Evolutionary conservation across 2,329 filamentous ascomycete species (phyloP), one percentile per base, ranked within the genome.

Genomic region (Cercospora sp.): DNA sequence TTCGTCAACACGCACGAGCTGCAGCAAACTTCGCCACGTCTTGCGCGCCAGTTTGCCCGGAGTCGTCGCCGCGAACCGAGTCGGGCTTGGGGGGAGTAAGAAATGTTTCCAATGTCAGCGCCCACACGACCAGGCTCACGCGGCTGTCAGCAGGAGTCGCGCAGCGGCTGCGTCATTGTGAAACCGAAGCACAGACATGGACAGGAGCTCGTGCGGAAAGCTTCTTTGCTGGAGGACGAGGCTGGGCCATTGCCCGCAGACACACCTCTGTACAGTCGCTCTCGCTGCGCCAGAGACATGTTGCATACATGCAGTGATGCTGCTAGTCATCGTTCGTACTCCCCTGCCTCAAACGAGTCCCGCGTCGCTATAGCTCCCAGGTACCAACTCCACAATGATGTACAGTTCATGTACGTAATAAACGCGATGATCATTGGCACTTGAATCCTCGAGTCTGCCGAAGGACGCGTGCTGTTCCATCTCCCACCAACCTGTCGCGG

Each of bases 21-120:
- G 67, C 16, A 74, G 62, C 64, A 75, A 69, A 51, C 65, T 66
- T 64, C 72, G 69, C 75, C 75, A 77, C 42, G 71, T 74, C 51
- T 64, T 64, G 59, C 72, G 74, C 68, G 75, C 75, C 75, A 76
- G 64, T 36, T 68, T 71, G 71, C 28, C 33, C 51, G 31, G 36
- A 23, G 28, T n/a, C 16, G 60, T 28, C 36, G 51, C 62, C 18
- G 30, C 62, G 33, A 18, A 20, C 6, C 45, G 45, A 51, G 45
- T 51, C 45, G 45, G 45, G 45, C 45, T 3, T 3, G 18, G 45
- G 0, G 0, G 3, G 12, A 51, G 45, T 5, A 13, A 23, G 45
- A 51, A 51, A 51, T 51, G 45, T 51, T 51, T 51, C 45, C 45
- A 51, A 51, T 51, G 45, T 23, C 45, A 23, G 42, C 16, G n/a